Base-by-base conservation (phyloP, 2,329 filamentous ascomycete species). In the Diaporthe velutina region DNA sequence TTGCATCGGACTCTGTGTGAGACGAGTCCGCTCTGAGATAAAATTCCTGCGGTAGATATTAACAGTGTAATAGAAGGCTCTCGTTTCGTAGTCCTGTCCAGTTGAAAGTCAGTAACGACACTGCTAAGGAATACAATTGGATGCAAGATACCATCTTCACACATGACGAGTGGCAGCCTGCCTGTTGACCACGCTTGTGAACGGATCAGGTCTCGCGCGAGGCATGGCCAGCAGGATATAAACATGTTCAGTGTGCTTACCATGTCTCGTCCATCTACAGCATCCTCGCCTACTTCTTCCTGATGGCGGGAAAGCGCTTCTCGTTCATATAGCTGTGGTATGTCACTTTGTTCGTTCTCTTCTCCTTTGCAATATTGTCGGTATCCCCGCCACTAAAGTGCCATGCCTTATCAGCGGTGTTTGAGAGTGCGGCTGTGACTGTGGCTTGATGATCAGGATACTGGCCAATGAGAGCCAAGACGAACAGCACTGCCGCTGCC, bases 221-320 rank as follows among this genome's bases (percentile, higher is more conserved):
- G 48, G n/a, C 17, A 22, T 50, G 2, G n/a, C 4, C 50, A 7
- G 13, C 4, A 25, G 50, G 50, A 17, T 22, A 4, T 40, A 7
- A 22, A 2, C 10, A 38, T 38, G 0, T 42, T 42, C 15, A 35
- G 28, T 1, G 7, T 12, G 13, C 61, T 66, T 74, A 82, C 81
- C 79, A 83, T 83, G 68, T 83, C 81, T 77, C 84, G 86, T 13
- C 84, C 84, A 85, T 85, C 71, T 85, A 83, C 7, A 86, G 82
- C 77, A 86, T 80, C 77, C 84, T 86, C 71, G 85, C 28, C 40
- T 75, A 80, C 54, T 79, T 76, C 72, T 82, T 78, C 50, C 83
- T 81, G 30, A 82, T 74, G 1, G 78, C 73, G 1, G 79, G 78
- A 4, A 86, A 79, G 48, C 85, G 83, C 73, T 83, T 83, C 61